phyloP scores from a whole-genome alignment of 768 basidiomycete genomes.

The Hypholoma sublateritium region DNA sequence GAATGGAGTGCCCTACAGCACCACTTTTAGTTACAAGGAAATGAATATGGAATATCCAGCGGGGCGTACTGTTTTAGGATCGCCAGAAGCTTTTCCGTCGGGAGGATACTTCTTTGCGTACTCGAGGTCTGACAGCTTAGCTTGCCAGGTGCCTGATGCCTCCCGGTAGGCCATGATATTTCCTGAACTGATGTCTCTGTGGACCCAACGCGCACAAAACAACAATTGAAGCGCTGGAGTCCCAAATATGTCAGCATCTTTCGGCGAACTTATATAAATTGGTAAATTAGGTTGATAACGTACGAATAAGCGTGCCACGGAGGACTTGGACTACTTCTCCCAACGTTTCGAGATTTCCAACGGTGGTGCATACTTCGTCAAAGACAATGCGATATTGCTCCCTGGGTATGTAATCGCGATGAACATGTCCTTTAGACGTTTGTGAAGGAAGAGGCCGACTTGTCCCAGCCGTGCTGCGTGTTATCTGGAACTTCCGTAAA shows the following conservation, averaged over 20 bases:
- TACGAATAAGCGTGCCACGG: background rate
- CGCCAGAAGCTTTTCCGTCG: background rate
- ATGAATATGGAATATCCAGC: background rate
- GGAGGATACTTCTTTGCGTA: slow-evolving; percentile 7
- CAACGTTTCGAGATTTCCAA: slow-evolving; percentile 6
- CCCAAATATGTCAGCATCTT: background rate
- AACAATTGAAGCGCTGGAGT: slow-evolving; percentile 10
- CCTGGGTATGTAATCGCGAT: background rate
- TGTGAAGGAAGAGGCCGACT: background rate
- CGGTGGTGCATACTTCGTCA: slow-evolving; percentile 2
- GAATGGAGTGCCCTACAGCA: slow-evolving; percentile 12
- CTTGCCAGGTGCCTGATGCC: background rate
- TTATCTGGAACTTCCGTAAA: no score
- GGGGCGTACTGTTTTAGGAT: slow-evolving; percentile 2
- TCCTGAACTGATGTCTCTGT: slow-evolving; percentile 13
- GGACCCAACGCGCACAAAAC: slow-evolving; percentile 11
- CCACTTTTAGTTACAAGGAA: background rate
- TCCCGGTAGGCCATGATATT: slow-evolving; percentile 6
- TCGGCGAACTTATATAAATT: background rate
- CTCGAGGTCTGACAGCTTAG: slow-evolving; percentile 8
- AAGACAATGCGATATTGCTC: slow-evolving; percentile 12
- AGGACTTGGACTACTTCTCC: slow-evolving; percentile 5
- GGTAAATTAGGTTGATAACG: background rate
- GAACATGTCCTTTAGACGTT: background rate
- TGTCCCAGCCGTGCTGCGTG: background rate